Conservation (phyloP, 768 basidiomycete genomes). For the Atractiella rhizophila region DNA sequence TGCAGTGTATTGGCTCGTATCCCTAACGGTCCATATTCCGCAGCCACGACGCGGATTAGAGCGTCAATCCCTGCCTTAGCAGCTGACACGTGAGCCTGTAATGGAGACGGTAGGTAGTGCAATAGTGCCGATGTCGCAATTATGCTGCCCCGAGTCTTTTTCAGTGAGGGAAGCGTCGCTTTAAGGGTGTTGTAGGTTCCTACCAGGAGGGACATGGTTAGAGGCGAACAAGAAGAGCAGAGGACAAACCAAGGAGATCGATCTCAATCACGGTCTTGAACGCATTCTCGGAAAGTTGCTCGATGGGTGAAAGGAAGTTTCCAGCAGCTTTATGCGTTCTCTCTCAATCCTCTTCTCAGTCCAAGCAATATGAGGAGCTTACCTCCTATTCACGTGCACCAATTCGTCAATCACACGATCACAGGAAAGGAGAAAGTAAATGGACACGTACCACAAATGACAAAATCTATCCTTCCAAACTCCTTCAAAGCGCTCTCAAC, state of each 20-base stretch:
- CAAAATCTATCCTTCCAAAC: slow-evolving; percentile 77
- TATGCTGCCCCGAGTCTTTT: slow-evolving; percentile 49
- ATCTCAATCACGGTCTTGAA: slow-evolving; percentile 85
- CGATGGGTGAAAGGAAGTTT: slow-evolving; percentile 59
- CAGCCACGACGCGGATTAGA: slow-evolving; percentile 53
- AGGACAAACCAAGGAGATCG: slow-evolving; percentile 31
- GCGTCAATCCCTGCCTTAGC: slow-evolving; percentile 90
- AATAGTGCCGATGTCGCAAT: slow-evolving; percentile 72
- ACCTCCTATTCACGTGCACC: too few relatives aligned
- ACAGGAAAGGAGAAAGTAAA: too few relatives aligned
- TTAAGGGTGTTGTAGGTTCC: slow-evolving; percentile 90
- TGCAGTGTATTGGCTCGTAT: slow-evolving; percentile 56
- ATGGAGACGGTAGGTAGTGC: slow-evolving; percentile 60
- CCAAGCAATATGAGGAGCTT: too few relatives aligned
- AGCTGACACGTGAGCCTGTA: slow-evolving; percentile 77
- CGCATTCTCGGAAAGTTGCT: slow-evolving; percentile 54
- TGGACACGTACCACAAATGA: slow-evolving; percentile 90
- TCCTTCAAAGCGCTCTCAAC: slow-evolving; percentile 45
- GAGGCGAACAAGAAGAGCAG: neutral
- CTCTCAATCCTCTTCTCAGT: too few relatives aligned
- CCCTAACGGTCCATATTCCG: slow-evolving; percentile 87
- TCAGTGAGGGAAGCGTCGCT: slow-evolving; percentile 52
- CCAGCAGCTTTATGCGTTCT: too few relatives aligned
- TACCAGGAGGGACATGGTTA: slow-evolving; percentile 28
- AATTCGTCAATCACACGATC: too few relatives aligned